Percentiles rank a stretch among this genome's conserved stretches.
These are phyloP conservation scores for Fusarium goolgardi DNA, from an alignment of 2,329 filamentous ascomycete genomes.

Conservation along the genomic window DNA sequence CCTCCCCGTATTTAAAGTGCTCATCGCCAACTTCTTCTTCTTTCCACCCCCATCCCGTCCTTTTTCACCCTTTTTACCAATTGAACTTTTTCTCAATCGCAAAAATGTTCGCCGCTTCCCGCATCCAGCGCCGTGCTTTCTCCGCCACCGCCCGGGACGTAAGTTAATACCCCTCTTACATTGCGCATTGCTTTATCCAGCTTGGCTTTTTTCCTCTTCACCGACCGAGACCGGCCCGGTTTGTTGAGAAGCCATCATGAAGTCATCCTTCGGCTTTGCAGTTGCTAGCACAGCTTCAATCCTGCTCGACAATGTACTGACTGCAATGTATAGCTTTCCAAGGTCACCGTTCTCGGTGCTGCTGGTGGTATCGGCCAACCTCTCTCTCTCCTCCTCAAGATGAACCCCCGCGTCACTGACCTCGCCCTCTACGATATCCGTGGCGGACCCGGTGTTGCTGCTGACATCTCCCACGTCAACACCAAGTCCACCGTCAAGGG, in stretches of 20 bases:
- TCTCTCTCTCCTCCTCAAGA: slow-evolving; percentile 96
- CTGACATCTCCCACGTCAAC: slow-evolving; percentile 99
- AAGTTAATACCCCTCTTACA: slow-evolving; percentile 51
- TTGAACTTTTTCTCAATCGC: slow-evolving; percentile 42
- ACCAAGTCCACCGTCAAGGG: slow-evolving; percentile 95
- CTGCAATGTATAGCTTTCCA: slow-evolving; percentile 76
- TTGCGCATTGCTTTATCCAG: slow-evolving; percentile 17
- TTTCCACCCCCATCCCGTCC: slow-evolving; percentile 38
- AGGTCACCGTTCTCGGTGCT: slow-evolving; percentile 97
- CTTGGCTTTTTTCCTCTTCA: slow-evolving; percentile 31
- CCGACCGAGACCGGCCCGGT: slow-evolving; percentile 38
- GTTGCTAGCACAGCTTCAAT: neutral
- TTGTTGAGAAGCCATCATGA: slow-evolving; percentile 6
- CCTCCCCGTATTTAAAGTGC: slow-evolving; percentile 45
- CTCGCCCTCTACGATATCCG: slow-evolving; percentile 98
- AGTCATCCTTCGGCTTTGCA: neutral
- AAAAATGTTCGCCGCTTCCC: slow-evolving; percentile 79
- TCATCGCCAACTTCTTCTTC: slow-evolving; percentile 42
- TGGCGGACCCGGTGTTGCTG: slow-evolving; percentile 94
- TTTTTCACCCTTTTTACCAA: slow-evolving; percentile 42
- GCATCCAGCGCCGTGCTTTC: slow-evolving; percentile 81
- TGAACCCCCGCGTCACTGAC: slow-evolving; percentile 93
- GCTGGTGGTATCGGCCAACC: slow-evolving; percentile 98
- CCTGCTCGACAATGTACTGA: slow-evolving; percentile 23
- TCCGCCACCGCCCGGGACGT: slow-evolving; percentile 83